Conservation (phyloP, 2,329 filamentous ascomycete species). For the Karstenula rhodostoma region DNA sequence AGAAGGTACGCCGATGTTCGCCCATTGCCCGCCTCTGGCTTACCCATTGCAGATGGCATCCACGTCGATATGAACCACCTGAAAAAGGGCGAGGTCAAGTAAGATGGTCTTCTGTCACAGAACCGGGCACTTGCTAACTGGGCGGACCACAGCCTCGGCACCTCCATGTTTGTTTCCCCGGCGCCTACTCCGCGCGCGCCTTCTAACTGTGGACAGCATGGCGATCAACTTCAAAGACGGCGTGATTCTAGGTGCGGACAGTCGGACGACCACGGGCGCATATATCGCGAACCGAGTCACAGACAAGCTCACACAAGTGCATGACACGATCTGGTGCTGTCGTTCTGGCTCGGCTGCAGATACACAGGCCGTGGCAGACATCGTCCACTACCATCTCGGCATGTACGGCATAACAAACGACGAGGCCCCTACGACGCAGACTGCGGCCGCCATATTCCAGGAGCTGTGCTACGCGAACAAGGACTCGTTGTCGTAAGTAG, state of each 20-base stretch:
- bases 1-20: constrained; percentile 41
- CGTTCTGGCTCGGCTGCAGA: constrained; percentile 96
- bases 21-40: constrained; percentile 29
- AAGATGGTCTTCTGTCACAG: constrained; percentile 53
- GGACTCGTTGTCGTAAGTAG: constrained; percentile 80
- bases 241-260: constrained; percentile 97
- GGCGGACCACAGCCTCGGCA: constrained; percentile 76
- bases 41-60: constrained; percentile 80
- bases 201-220: constrained; percentile 70
- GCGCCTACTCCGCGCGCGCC: constrained; percentile 27
- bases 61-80: constrained; percentile 98
- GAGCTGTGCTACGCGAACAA: constrained; percentile 99
- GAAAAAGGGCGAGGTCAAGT: constrained; percentile 99
- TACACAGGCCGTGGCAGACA: constrained; percentile 96
- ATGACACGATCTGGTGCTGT: constrained; percentile 99
- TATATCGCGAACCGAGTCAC: constrained; percentile 99
- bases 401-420: constrained; percentile 91
- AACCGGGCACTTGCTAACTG: constrained; percentile 29
- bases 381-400: constrained; percentile 94
- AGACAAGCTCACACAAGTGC: constrained; percentile 97
- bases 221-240: constrained; percentile 99
- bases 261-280: constrained; percentile 93
- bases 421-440: constrained; percentile 91
- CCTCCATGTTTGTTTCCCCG: constrained; percentile 79
- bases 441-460: constrained; percentile 94